These are phyloP conservation scores for Tuber microsphaerosporum DNA, from an alignment of 495 filamentous ascomycete genomes.

Conservation along the genomic window DNA sequence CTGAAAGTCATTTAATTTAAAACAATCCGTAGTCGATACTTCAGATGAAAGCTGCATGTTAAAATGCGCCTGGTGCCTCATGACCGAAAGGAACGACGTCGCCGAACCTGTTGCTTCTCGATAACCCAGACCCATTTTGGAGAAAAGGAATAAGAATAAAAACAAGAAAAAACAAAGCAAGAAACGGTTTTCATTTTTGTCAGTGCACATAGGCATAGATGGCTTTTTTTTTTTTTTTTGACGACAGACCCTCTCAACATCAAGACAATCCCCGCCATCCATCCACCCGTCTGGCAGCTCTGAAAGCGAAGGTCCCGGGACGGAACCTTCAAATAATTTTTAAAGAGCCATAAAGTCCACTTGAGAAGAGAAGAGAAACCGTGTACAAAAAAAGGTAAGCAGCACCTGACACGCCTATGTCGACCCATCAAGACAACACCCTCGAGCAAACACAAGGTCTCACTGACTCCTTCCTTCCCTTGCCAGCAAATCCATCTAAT, in stretches of 20 bases:
- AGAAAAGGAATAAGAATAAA: conserved; percentile 31
- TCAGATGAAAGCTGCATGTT: conserved; percentile 36
- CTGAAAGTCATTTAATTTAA: conserved; percentile 19
- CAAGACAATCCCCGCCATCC: conserved; percentile 35
- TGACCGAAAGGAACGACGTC: conserved; percentile 17
- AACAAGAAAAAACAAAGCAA: conserved; percentile 25
- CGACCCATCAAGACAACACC: conserved; percentile 26
- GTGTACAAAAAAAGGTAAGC: conserved; percentile 39
- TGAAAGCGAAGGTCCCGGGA: conserved; percentile 28
- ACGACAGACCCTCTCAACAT: conserved; percentile 35
- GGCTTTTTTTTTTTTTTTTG: conserved; percentile 19
- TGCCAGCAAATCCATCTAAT: conserved; percentile 37
- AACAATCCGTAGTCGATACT: conserved; percentile 30
- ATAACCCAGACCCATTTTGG: conserved; percentile 28
- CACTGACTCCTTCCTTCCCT: conserved; percentile 22
- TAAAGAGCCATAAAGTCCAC: conserved; percentile 34
- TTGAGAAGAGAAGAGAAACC: conserved; percentile 40
- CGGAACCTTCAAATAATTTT: conserved; percentile 37
- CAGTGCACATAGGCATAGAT: conserved; percentile 33
- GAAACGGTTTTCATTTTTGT: conserved; percentile 36
- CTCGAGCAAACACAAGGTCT: conserved; percentile 31
- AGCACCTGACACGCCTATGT: conserved; percentile 30
- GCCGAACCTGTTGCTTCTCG: conserved; percentile 18
- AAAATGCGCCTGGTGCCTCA: conserved; percentile 18
- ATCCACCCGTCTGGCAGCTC: conserved; percentile 28